phyloP scores from a whole-genome alignment of 1,139 yeast species.

The Taphrina pruni region DNA sequence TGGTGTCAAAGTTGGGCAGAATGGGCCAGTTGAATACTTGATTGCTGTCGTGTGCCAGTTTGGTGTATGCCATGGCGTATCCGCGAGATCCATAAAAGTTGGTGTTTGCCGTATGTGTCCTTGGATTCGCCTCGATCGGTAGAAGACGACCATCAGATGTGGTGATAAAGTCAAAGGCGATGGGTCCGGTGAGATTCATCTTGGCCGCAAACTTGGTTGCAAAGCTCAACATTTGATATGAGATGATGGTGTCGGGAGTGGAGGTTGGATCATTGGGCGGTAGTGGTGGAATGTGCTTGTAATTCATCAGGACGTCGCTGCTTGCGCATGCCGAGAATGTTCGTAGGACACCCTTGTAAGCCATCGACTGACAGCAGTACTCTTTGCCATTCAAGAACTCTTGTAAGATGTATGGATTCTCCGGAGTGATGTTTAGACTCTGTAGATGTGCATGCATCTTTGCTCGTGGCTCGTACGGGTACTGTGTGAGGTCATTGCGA shows the following conservation, averaged over 20 bases:
- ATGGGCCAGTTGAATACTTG: slow-evolving; percentile 26
- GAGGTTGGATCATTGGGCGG: slow-evolving; percentile 14
- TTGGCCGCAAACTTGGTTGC: slow-evolving; percentile 24
- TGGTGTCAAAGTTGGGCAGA: slow-evolving; percentile 17
- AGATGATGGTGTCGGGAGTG: slow-evolving; percentile 12
- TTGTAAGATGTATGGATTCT: slow-evolving; percentile 30
- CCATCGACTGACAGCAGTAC: slow-evolving; percentile 32
- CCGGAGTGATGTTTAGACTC: slow-evolving; percentile 21
- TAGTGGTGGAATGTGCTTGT: slow-evolving; percentile 29
- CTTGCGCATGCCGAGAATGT: slow-evolving; percentile 30
- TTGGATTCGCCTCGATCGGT: slow-evolving; percentile 33
- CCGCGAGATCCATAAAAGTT: slow-evolving; percentile 26
- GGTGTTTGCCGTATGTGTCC: slow-evolving; percentile 36
- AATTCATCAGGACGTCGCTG: slow-evolving; percentile 36
- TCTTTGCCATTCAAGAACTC: slow-evolving; percentile 34
- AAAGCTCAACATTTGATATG: slow-evolving; percentile 27
- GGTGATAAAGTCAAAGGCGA: slow-evolving; percentile 30
- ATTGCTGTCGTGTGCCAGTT: slow-evolving; percentile 25
- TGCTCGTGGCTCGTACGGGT: slow-evolving; percentile 24
- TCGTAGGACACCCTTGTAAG: slow-evolving; percentile 28
- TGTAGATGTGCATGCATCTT: slow-evolving; percentile 20
- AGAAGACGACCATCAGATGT: slow-evolving; percentile 28
- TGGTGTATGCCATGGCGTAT: slow-evolving; percentile 27
- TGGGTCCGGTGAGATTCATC: slow-evolving; percentile 31
- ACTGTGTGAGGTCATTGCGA: slow-evolving; percentile 30